These are phyloP conservation scores for Vitis hybrid DNA, from an alignment of 177 flowering plant species.

Conservation along the genomic window DNA sequence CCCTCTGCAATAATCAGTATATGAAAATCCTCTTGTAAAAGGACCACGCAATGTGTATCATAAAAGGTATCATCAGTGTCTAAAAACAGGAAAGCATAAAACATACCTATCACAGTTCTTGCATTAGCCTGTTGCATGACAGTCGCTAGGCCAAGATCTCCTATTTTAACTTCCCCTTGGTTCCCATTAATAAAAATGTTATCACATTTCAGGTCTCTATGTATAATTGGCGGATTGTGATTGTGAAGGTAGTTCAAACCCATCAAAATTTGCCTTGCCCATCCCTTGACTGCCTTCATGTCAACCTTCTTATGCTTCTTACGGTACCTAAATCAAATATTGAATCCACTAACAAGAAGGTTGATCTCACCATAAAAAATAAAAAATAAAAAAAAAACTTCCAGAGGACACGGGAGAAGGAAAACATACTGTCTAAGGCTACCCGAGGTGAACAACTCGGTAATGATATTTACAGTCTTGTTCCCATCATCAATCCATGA, in stretches of 20 bases:
- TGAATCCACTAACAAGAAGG: conserved; percentile 7
- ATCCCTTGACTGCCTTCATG: conserved; percentile 43
- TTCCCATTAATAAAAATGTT: no score
- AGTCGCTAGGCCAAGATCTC: conserved; percentile 67
- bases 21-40: neutral
- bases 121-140: conserved; percentile 59
- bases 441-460: conserved; percentile 69
- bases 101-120: conserved; percentile 56
- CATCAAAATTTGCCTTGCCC: conserved; percentile 61
- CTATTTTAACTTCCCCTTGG: no score
- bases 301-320: conserved; percentile 62
- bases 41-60: neutral
- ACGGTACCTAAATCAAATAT: conserved; percentile 41
- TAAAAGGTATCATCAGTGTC: neutral
- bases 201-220: no score
- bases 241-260: conserved; percentile 63
- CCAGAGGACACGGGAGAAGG: neutral
- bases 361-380: conserved; percentile 2
- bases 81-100: neutral
- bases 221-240: conserved; percentile 50
- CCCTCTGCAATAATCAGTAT: neutral
- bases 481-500: conserved; percentile 62
- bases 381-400: neutral
- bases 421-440: conserved; percentile 58
- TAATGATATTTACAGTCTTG: conserved; percentile 56